These are phyloP conservation scores for Microcos paniculata DNA, from an alignment of 345 rosid species.

Conservation along the genomic window DNA sequence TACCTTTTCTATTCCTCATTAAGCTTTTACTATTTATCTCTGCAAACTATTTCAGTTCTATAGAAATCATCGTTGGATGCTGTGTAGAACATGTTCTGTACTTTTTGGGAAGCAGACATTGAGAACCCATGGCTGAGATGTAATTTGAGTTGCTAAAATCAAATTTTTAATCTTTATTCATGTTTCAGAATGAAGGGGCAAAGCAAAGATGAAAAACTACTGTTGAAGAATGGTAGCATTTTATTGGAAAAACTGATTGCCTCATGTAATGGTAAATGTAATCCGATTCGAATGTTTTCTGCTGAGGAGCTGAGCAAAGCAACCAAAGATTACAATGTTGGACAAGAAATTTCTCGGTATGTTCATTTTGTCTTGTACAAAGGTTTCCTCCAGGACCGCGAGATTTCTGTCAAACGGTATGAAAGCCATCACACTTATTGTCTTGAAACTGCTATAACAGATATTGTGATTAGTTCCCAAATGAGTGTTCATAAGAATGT, in stretches of 20 bases:
- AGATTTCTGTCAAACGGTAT: slow-evolving; percentile 4
- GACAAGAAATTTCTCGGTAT: neutral
- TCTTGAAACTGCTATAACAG: slow-evolving; percentile 8
- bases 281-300: slow-evolving; percentile 2
- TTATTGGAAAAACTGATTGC: slow-evolving; percentile 12
- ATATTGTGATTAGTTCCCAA: slow-evolving; percentile 6
- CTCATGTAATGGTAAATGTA: slow-evolving; percentile 11
- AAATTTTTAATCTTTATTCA: neutral
- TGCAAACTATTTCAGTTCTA: neutral
- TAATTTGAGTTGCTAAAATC: neutral
- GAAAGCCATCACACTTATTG: neutral
- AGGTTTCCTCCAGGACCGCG: neutral
- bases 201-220: neutral
- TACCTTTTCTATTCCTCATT: neutral
- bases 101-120: neutral
- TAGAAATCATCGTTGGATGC: neutral
- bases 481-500: slow-evolving; percentile 10
- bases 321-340: neutral
- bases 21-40: neutral
- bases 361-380: slow-evolving; percentile 14
- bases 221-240: neutral
- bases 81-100: neutral
- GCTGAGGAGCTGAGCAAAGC: neutral
- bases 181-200: slow-evolving; percentile 3
- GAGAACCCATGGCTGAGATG: neutral